These are phyloP conservation scores for Leptodermis oblonga DNA, from an alignment of 257 asterid genomes.

Conservation along the genomic window DNA sequence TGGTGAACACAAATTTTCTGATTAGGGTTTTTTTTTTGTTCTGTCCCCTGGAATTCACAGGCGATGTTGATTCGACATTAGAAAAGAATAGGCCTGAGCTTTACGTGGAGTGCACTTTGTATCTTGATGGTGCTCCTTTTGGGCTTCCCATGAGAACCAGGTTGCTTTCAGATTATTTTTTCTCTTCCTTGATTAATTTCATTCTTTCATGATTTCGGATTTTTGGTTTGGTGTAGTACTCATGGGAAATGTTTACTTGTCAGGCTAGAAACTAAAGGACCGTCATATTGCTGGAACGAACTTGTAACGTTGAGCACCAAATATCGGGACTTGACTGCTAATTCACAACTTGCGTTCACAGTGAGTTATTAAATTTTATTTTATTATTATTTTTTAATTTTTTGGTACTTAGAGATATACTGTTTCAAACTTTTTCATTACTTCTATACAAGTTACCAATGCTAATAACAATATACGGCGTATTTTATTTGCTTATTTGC, in stretches of 20 bases:
- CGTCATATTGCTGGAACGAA: slow-evolving; percentile 89
- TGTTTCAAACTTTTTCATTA: not conserved
- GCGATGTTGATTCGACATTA: slow-evolving; percentile 44
- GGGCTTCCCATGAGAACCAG: slow-evolving; percentile 98
- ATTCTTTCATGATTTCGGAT: not conserved
- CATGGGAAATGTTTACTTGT: slow-evolving; percentile 15
- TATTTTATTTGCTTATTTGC: not conserved
- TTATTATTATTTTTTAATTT: too few relatives aligned
- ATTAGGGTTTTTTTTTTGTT: not conserved
- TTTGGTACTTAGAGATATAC: not conserved
- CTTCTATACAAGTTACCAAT: not conserved
- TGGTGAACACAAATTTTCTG: not conserved
- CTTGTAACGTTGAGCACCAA: slow-evolving; percentile 90
- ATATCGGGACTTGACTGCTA: slow-evolving; percentile 87
- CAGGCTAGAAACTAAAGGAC: slow-evolving; percentile 82
- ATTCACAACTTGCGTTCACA: slow-evolving; percentile 78
- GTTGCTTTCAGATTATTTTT: slow-evolving; percentile 23
- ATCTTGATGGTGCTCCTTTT: slow-evolving; percentile 92
- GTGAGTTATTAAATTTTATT: slow-evolving; percentile 48
- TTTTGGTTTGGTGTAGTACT: not conserved
- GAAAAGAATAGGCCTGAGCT: slow-evolving; percentile 81
- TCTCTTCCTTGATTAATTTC: not conserved
- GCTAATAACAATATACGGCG: too few relatives aligned
- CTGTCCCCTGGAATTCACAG: slow-evolving; percentile 29
- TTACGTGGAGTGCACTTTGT: slow-evolving; percentile 74